phyloP scores from a whole-genome alignment of 225 moss, liverwort and hornwort species.

The Bryum argenteum region DNA sequence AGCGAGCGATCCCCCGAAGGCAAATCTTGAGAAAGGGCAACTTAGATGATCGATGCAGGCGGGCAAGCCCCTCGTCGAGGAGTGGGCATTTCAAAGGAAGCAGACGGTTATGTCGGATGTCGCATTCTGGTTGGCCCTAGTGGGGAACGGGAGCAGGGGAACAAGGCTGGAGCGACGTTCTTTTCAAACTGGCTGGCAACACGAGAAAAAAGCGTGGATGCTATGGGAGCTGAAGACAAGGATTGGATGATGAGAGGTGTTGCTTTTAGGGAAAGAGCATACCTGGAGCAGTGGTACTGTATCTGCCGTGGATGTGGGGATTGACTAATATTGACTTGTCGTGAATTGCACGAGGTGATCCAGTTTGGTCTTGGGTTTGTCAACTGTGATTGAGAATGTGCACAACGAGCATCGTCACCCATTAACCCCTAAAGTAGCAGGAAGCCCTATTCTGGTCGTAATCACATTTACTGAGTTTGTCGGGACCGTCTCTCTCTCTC shows the following conservation, averaged over 20 bases:
- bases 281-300: not conserved
- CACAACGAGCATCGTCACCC: too few relatives aligned
- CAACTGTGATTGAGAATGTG: not conserved
- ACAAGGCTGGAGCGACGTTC: not conserved
- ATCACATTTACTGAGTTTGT: too few relatives aligned
- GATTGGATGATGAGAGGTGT: not conserved
- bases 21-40: constrained; percentile 3
- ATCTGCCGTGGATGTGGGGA: constrained; percentile 1
- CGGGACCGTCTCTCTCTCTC: too few relatives aligned
- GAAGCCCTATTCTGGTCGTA: too few relatives aligned
- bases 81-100: constrained; percentile 28
- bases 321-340: constrained; percentile 13
- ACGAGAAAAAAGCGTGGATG: constrained; percentile 14
- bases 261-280: not conserved
- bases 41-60: constrained; percentile 4
- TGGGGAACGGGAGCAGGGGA: constrained; percentile 3
- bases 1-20: not conserved
- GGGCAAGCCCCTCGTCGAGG: not conserved
- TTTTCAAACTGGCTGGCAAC: constrained; percentile 25
- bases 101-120: constrained; percentile 32
- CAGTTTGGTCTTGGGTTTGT: not conserved
- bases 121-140: not conserved
- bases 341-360: constrained; percentile 5
- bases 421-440: too few relatives aligned
- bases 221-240: not conserved